Evolutionary conservation across 441 rosid genomes (phyloP).

Genomic region (Gossypium schwendimanii): DNA sequence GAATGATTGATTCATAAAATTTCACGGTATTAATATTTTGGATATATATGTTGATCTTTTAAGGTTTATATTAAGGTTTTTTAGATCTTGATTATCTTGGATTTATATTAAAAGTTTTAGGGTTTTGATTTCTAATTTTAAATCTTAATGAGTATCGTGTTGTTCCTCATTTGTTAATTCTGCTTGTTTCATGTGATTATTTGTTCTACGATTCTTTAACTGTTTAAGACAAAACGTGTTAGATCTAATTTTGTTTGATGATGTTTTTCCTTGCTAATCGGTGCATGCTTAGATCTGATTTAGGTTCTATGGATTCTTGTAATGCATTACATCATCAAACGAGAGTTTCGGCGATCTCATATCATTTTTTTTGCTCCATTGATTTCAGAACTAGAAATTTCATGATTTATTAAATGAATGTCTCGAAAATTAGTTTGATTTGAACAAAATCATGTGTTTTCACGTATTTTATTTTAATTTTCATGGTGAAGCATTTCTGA

Average conservation of each 20-base stretch:
- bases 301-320: not conserved
- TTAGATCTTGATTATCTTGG: too few relatives aligned
- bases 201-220: conserved; percentile 11
- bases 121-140: too few relatives aligned
- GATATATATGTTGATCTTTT: too few relatives aligned
- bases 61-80: too few relatives aligned
- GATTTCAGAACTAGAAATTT: not conserved
- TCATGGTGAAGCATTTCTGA: too few relatives aligned
- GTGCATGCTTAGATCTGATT: not conserved
- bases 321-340: conserved; percentile 9
- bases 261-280: not conserved
- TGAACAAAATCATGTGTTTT: not conserved
- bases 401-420: not conserved
- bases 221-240: not conserved
- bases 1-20: too few relatives aligned
- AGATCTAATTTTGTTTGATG: conserved; percentile 2
- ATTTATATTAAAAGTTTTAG: too few relatives aligned
- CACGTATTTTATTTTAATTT: not conserved
- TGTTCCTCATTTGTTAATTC: not conserved
- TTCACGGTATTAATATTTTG: too few relatives aligned
- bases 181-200: not conserved
- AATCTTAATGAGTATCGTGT: conserved; percentile 22
- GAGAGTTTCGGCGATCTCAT: not conserved
- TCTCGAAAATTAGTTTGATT: not conserved
- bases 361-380: not conserved